Base-by-base conservation (phyloP, 2,329 filamentous ascomycete species). In the Fusarium nisikadoi region DNA sequence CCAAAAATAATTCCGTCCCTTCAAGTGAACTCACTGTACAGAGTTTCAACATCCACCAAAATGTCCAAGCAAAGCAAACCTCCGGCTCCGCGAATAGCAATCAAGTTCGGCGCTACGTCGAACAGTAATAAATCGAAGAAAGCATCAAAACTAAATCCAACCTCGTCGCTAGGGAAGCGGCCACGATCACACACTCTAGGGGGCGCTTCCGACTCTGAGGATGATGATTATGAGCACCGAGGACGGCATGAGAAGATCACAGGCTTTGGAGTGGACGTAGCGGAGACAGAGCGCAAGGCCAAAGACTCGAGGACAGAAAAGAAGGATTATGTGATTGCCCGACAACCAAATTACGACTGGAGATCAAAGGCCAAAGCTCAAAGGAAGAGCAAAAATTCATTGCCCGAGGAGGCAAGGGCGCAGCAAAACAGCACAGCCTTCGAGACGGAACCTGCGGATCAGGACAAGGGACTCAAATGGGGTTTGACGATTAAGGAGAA, bases 271-370 rank as follows among this genome's bases (percentile, higher is more conserved):
- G 81, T 78, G 31, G 86, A 87, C 17, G 81, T 81, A 14, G 80
- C 80, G 19, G 81, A 82, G 69, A 80, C 72, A 83, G 87, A 78
- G 68, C 78, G 70, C 72, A 80, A 70, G 79, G 83, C 46, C 65
- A 80, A 75, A 29, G 68, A 72, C 13, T 16, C 63, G 25, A 73
- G 68, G 53, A 71, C 71, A n/a, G 70, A 74, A 38, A 79, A 79
- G 66, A 81, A 79, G 66, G 74, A 85, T 12, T 83, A 89, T 47
- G 83, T 93, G 23, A 93, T 94, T 71, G 82, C 85, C 35, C 82
- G 82, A 42, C 84, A 87, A 75, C 81, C 83, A 70, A 93, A 92
- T 80, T 84, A 86, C 58, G 88, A 92, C 81, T 92, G 90, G 90
- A 85, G 86, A 75, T 84, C 86, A 64, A 88, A 90, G 63, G 81